These are phyloP conservation scores for Halophytophthora batemanensis DNA, from an alignment of 352 stramenopile species.

Conservation along the genomic window DNA sequence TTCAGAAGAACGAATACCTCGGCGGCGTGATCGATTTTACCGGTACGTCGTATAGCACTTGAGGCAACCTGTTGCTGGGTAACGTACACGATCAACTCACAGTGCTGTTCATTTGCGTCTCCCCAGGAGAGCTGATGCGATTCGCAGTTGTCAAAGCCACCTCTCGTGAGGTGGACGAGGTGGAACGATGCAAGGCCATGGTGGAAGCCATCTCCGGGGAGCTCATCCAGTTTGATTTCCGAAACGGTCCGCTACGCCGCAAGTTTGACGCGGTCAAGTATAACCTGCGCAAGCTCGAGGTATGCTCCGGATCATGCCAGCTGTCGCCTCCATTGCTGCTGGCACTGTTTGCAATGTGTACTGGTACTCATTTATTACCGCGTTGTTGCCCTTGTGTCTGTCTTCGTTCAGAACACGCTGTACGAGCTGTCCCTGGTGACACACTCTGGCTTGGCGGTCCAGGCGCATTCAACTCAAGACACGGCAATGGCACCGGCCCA, in stretches of 20 bases:
- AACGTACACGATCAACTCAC: slow-evolving; percentile 24
- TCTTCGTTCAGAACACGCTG: slow-evolving; percentile 75
- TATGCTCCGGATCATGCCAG: slow-evolving; percentile 10
- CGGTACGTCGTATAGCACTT: slow-evolving; percentile 44
- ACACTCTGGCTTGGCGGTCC: slow-evolving; percentile 49
- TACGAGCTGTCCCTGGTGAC: slow-evolving; percentile 92
- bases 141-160: slow-evolving; percentile 90
- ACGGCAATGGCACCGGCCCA: slow-evolving; percentile 3
- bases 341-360: neutral
- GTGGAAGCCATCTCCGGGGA: slow-evolving; percentile 88
- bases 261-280: slow-evolving; percentile 97
- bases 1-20: slow-evolving; percentile 90
- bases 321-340: neutral
- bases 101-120: neutral
- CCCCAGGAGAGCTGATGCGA: slow-evolving; percentile 80
- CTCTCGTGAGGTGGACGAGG: slow-evolving; percentile 71
- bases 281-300: slow-evolving; percentile 91
- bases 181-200: slow-evolving; percentile 80
- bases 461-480: slow-evolving; percentile 45
- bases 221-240: slow-evolving; percentile 93
- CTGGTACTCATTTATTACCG: no score
- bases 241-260: slow-evolving; percentile 89
- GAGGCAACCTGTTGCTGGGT: neutral
- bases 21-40: slow-evolving; percentile 95
- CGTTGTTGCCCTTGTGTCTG: neutral